Base-by-base conservation (phyloP, 371 early-diverging fungal genomes). In the Syncephalis fuscata region DNA sequence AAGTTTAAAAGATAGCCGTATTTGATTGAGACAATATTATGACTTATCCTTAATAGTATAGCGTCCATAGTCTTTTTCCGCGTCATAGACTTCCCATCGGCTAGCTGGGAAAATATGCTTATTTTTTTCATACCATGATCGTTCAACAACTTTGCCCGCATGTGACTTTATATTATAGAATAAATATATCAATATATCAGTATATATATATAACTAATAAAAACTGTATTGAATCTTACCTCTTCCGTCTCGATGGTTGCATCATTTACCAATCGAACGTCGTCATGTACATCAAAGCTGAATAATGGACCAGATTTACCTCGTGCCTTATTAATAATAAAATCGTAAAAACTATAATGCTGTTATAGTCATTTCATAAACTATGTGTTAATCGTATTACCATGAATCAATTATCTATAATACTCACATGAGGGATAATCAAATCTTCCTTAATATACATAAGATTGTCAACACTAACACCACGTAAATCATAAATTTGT, bases 271-370 rank as follows among this genome's bases (percentile, higher is more conserved):
- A 93, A 63, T 49, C 94, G 77, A 48, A 92, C 78, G 67, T 94
- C 93, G 42, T 92, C 93, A 52, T 85, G 88, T 0, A 90, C 94
- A 57, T 88, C 91, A 66, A 94, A 93, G 43, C 66, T 78, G 58
- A 94, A 94, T 47, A 94, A 52, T 1, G 95, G 93, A 1, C 95
- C 95, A 3, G 92, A 90, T 56, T 94, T 94, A 16, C 94, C 95
- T 39, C 95, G 78, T 15, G 88, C 85, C 59, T 89, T 87, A 69
- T 92, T 93, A 58, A 93, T 67, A 32, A 93, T 93, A 48, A 94
- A 90, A 58, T 93, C 94, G 65, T 94, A 94, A 56, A 94, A 94
- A 4, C 92, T 85, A 59, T 83, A 88, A 53, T 92, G 89, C 81
- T 85, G 52, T 42, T 11, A 9, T n/a, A 42, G 16, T 17, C 14